These are phyloP conservation scores for Plasmodium vinckei DNA, from an alignment of 169 alveolate species.

Conservation along the genomic window DNA sequence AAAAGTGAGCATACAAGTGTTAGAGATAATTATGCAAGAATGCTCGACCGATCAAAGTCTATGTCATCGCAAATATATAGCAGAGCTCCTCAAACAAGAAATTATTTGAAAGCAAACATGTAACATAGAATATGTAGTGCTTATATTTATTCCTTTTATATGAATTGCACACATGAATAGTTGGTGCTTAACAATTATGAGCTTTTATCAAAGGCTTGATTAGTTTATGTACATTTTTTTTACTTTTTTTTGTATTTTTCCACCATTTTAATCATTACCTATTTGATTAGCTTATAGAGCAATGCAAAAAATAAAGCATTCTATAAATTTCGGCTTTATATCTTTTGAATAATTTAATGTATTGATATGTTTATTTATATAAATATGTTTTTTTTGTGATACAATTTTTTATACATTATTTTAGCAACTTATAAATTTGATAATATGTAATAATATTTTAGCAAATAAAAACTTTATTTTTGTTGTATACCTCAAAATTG, in stretches of 20 bases:
- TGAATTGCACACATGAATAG: too few relatives aligned
- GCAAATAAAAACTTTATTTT: too few relatives aligned
- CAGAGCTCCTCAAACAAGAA: conserved; percentile 10
- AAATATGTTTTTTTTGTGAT: not conserved
- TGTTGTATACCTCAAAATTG: too few relatives aligned
- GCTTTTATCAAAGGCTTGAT: too few relatives aligned
- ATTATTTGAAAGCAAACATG: conserved; percentile 21
- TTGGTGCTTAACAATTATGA: too few relatives aligned
- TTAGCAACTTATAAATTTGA: not conserved
- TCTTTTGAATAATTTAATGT: not conserved
- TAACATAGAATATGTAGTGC: not conserved
- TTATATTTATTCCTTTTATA: too few relatives aligned
- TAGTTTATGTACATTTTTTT: too few relatives aligned
- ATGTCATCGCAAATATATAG: conserved; percentile 33
- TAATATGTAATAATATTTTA: too few relatives aligned
- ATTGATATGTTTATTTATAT: not conserved
- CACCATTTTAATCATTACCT: too few relatives aligned
- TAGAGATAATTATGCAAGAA: conserved; percentile 56
- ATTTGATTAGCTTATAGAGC: not conserved
- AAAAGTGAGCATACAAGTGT: conserved; percentile 41
- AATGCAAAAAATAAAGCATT: not conserved
- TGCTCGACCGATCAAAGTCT: conserved; percentile 61
- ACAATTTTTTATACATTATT: not conserved
- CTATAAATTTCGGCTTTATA: not conserved
- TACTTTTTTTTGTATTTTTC: too few relatives aligned